Conservation (phyloP, 2,329 filamentous ascomycete species). For the Colletotrichum sp. region DNA sequence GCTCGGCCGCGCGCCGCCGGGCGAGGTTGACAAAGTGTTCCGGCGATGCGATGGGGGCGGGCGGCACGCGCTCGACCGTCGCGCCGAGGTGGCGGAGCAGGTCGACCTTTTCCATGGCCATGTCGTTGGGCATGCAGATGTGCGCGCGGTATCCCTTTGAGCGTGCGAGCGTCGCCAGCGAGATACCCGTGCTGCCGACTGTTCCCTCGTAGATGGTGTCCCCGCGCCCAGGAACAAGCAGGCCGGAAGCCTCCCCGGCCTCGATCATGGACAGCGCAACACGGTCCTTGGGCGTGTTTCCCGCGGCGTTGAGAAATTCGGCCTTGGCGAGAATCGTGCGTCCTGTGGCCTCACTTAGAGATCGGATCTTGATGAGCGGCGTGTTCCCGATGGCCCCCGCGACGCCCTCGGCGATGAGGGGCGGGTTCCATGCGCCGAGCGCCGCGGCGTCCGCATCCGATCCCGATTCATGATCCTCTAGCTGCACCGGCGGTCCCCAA, state of each 20-base stretch:
- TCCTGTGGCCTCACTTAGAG: constrained; percentile 84
- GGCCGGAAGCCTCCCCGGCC: constrained; percentile 77
- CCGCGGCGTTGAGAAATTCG: constrained; percentile 95
- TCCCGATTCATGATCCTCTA: constrained; percentile 60
- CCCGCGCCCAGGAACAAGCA: constrained; percentile 78
- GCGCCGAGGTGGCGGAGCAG: constrained; percentile 90
- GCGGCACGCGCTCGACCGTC: constrained; percentile 86
- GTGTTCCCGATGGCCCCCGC: constrained; percentile 94
- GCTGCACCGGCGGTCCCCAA: constrained; percentile 52
- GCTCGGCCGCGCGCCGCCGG: constrained; percentile 74
- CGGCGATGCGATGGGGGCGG: constrained; percentile 91
- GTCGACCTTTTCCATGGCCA: constrained; percentile 86
- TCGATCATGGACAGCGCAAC: constrained; percentile 91
- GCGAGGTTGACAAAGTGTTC: constrained; percentile 96
- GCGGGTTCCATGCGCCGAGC: constrained; percentile 25
- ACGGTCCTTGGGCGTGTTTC: constrained; percentile 92
- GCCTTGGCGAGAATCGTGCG: constrained; percentile 92
- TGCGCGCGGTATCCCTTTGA: constrained; percentile 90
- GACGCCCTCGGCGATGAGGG: constrained; percentile 73
- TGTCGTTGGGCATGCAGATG: constrained; percentile 97
- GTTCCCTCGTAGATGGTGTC: constrained; percentile 98
- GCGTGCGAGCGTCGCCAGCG: constrained; percentile 84
- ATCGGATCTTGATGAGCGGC: constrained; percentile 84
- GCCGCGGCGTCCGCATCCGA: constrained; percentile 23
- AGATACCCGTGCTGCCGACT: constrained; percentile 95